phyloP scores from a whole-genome alignment of 2,329 filamentous ascomycete genomes.

The Sporothrix mexicana region DNA sequence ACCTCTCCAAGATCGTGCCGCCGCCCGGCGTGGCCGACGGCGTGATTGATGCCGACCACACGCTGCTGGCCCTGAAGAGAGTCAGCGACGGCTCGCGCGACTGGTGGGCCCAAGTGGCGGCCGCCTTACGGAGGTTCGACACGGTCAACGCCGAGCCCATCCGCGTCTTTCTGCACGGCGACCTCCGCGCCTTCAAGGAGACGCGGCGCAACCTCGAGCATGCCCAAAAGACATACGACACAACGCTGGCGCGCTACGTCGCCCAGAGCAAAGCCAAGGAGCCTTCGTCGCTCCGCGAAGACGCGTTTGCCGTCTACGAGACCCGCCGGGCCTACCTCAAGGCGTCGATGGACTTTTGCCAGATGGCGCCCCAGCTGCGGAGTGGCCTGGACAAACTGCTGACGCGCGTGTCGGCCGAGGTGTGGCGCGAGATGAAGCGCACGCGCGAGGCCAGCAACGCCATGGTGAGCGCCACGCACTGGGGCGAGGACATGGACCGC shows the following conservation, averaged over 20 bases:
- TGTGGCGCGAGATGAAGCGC: constrained; percentile 84
- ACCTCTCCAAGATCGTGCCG: constrained; percentile 77
- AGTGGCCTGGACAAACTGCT: constrained; percentile 84
- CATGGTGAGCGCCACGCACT: constrained; percentile 66
- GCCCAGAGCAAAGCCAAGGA: constrained; percentile 92
- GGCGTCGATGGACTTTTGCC: constrained; percentile 90
- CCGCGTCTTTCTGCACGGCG: constrained; percentile 74
- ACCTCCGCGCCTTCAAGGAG: constrained; percentile 87
- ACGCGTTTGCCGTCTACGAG: constrained; percentile 95
- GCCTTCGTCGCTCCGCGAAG: constrained; percentile 85
- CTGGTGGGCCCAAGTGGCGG: constrained; percentile 80
- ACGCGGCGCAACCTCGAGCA: constrained; percentile 75
- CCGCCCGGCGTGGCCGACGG: constrained; percentile 77
- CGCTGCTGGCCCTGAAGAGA: constrained; percentile 81
- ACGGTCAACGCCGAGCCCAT: constrained; percentile 80
- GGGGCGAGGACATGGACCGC: constrained; percentile 83
- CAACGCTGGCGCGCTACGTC: constrained; percentile 79
- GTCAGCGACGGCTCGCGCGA: constrained; percentile 86
- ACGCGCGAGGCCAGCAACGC: constrained; percentile 63
- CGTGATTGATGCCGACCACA: constrained; percentile 90
- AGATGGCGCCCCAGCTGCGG: constrained; percentile 83
- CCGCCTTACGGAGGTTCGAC: constrained; percentile 78
- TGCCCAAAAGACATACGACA: constrained; percentile 84
- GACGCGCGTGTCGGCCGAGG: constrained; percentile 81
- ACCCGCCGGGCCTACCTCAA: constrained; percentile 88